These are phyloP conservation scores for Arthroderma uncinatum DNA, from an alignment of 2,329 filamentous ascomycete genomes.

Conservation along the genomic window DNA sequence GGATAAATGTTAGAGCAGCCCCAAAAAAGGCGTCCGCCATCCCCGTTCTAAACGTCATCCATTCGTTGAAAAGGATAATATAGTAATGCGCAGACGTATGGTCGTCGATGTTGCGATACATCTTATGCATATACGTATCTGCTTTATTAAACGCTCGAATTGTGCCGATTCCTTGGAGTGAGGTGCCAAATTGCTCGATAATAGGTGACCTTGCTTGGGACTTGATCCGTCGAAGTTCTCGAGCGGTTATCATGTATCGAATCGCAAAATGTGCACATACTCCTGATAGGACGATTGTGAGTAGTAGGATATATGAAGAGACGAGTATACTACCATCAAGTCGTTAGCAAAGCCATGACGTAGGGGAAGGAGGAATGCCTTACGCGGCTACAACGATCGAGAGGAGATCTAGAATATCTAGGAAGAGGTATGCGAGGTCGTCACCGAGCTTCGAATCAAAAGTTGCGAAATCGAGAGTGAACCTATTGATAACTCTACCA, in stretches of 20 bases:
- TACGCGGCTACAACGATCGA: conserved; percentile 4
- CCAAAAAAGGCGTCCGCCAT: conserved; percentile 1
- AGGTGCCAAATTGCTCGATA: conserved; percentile 6
- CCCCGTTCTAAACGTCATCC: conserved; percentile 1
- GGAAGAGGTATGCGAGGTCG: not conserved
- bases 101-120: conserved; percentile 6
- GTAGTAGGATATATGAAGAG: conserved; percentile 1
- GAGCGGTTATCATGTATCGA: conserved; percentile 5
- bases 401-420: not conserved
- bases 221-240: conserved; percentile 5
- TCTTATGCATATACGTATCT: conserved; percentile 2
- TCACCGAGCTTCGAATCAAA: conserved; percentile 44
- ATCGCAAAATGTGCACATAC: conserved; percentile 5
- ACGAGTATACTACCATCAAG: not conserved
- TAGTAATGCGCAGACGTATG: not conserved
- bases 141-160: conserved; percentile 1
- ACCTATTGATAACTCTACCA: conserved; percentile 79
- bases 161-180: not conserved
- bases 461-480: conserved; percentile 82
- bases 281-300: not conserved
- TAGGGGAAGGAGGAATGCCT: not conserved
- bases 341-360: not conserved
- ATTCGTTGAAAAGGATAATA: conserved; percentile 3
- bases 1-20: not conserved
- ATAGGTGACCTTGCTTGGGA: conserved; percentile 1